A percentile compares a stretch with the other conserved stretches of the same genome.
phyloP scores from a whole-genome alignment of 2,329 filamentous ascomycete species.

The Apiospora pterosperma region DNA sequence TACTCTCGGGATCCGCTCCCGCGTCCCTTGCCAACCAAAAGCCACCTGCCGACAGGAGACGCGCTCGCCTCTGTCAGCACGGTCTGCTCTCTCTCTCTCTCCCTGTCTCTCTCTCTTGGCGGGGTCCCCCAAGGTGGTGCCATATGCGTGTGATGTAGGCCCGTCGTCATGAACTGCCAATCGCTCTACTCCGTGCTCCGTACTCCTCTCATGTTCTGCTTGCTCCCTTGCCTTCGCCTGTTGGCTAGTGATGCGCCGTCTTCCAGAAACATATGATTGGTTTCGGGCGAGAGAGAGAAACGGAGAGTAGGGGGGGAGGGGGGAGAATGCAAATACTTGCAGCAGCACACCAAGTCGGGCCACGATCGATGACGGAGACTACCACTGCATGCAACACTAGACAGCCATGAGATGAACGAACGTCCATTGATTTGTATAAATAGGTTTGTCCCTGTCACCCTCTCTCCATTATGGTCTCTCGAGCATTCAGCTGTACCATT shows the following conservation, averaged over 20 bases:
- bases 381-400: background rate
- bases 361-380: background rate
- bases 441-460: background rate
- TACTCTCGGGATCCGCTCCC: background rate
- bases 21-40: background rate
- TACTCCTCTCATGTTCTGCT: too few relatives aligned
- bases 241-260: background rate
- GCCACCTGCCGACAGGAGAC: background rate
- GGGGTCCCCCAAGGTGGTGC: slow-evolving; percentile 1
- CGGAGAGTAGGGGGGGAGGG: too few relatives aligned
- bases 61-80: background rate
- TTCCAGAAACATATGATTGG: background rate
- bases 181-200: too few relatives aligned
- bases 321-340: too few relatives aligned
- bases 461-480: background rate
- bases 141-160: slow-evolving; percentile 1
- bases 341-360: too few relatives aligned
- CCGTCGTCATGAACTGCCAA: background rate
- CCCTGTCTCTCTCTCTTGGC: background rate
- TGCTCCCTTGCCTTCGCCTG: background rate
- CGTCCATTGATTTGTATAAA: slow-evolving; percentile 3
- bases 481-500: background rate
- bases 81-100: background rate
- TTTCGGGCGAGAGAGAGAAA: too few relatives aligned
- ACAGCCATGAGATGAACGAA: background rate